Conservation (phyloP, 1,284 basidiomycete genomes). For the Austroboletus novae-zelandiae region DNA sequence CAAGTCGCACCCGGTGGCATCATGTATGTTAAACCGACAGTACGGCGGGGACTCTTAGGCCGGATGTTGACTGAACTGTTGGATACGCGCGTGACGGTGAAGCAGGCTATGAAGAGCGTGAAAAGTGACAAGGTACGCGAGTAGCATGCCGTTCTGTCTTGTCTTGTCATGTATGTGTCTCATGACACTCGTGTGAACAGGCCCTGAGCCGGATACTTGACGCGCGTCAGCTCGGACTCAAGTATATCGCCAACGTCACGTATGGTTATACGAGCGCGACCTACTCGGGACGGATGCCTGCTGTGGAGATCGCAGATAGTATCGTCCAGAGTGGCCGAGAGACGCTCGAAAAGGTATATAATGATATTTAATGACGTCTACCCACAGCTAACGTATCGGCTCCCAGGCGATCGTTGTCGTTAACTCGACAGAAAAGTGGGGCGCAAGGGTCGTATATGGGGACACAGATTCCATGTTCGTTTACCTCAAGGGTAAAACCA, state of each 20-base stretch:
- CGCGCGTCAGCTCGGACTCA: constrained; percentile 86
- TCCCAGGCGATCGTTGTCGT: constrained; percentile 81
- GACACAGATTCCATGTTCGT: constrained; percentile 97
- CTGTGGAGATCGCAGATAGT: constrained; percentile 96
- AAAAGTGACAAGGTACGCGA: constrained; percentile 64
- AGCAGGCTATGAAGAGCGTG: constrained; percentile 86
- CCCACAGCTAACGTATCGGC: neutral
- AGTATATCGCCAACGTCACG: constrained; percentile 86
- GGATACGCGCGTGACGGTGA: constrained; percentile 98
- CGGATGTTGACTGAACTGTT: constrained; percentile 94
- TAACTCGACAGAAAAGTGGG: constrained; percentile 80
- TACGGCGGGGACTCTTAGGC: constrained; percentile 82
- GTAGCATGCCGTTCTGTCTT: constrained; percentile 1
- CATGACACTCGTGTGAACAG: constrained; percentile 39
- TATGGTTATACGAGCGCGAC: constrained; percentile 95
- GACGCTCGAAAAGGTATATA: constrained; percentile 84
- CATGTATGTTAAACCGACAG: constrained; percentile 85
- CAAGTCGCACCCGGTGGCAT: constrained; percentile 93
- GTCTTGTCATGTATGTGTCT: neutral
- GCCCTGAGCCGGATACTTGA: constrained; percentile 73
- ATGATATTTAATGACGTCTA: neutral
- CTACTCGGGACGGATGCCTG: constrained; percentile 96
- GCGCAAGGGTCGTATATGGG: constrained; percentile 93
- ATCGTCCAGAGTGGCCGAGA: constrained; percentile 97
- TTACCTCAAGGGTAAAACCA: constrained; percentile 82